Evolutionary conservation across 192 early-diverging fungal genomes (phyloP), one percentile per base, ranked within the genome.

Genomic region (Oehlia diaphana): DNA sequence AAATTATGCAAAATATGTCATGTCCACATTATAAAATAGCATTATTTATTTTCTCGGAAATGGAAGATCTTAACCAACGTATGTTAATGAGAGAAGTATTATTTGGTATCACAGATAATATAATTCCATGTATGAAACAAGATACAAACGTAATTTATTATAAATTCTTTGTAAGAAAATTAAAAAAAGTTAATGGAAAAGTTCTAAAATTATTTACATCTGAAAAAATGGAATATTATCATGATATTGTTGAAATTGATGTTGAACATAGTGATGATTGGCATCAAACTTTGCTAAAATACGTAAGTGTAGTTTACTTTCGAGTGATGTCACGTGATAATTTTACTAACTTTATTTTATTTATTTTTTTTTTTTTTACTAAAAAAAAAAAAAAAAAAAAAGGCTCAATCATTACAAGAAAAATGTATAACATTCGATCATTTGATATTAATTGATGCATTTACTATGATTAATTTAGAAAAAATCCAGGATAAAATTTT

Each of bases 21-120:
- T 58, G 53, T 1, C 53, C 53, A 19, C 81, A 89, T 28, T 87
- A 89, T 63, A 77, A 81, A 47, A 82, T 84, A n/a, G 63, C 89
- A 26, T 78, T 90, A 8, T 65, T 90, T 16, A 86, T 90, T 64
- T 81, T 81, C 9, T 87, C 89, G 21, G 77, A 78, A 49, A 76
- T 82, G 63, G 78, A 71, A 68, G 72, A 83, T 72, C 79, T 86
- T 2, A 74, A 78, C 31, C 83, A 87, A 26, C 83, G 89, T 28
- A 77, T 75, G 39, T 80, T 88, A 81, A 82, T 91, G 28, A 87
- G 89, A 19, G 81, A 88, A 74, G 81, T 76, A 4, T 75, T 88
- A 61, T 91, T 91, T 85, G 89, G 88, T 19, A 84, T 89, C 39
- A 68, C 78, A n/a, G 80, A 91, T 74, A 91, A 87, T 75, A 47